Conservation (phyloP, 495 filamentous ascomycete genomes). For the Parathielavia hyrcaniae region DNA sequence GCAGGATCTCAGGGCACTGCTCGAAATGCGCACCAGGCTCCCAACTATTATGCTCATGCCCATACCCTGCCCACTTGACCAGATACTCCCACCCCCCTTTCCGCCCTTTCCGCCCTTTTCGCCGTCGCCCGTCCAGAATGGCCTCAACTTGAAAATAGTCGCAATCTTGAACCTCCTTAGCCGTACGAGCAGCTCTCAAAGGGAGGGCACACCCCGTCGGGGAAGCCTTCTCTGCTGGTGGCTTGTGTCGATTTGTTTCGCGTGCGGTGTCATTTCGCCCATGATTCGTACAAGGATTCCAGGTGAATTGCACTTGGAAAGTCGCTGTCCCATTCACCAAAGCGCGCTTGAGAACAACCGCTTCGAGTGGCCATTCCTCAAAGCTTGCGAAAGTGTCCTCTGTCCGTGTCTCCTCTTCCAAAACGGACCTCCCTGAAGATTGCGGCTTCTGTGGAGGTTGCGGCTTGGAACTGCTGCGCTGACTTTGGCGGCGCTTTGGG, state of each 20-base stretch:
- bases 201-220: too few relatives aligned
- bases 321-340: neutral
- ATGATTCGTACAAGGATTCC: conserved; percentile 15
- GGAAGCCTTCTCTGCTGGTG: conserved; percentile 18
- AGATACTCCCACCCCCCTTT: too few relatives aligned
- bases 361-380: neutral
- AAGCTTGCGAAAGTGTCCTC: neutral
- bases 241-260: conserved; percentile 13
- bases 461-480: neutral
- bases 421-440: conserved; percentile 6
- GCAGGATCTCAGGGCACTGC: too few relatives aligned
- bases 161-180: neutral
- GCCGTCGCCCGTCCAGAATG: too few relatives aligned
- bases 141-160: too few relatives aligned
- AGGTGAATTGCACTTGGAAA: neutral
- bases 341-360: conserved; percentile 3
- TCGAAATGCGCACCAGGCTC: too few relatives aligned
- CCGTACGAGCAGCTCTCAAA: too few relatives aligned
- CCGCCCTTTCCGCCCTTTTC: too few relatives aligned
- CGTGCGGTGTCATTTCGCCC: conserved; percentile 13
- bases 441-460: conserved; percentile 1
- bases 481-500: neutral
- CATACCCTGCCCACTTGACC: too few relatives aligned
- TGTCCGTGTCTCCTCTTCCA: conserved; percentile 11
- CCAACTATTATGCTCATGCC: too few relatives aligned